Conservation (phyloP, 208 protist species). For the Balamuthia mandrillaris region DNA sequence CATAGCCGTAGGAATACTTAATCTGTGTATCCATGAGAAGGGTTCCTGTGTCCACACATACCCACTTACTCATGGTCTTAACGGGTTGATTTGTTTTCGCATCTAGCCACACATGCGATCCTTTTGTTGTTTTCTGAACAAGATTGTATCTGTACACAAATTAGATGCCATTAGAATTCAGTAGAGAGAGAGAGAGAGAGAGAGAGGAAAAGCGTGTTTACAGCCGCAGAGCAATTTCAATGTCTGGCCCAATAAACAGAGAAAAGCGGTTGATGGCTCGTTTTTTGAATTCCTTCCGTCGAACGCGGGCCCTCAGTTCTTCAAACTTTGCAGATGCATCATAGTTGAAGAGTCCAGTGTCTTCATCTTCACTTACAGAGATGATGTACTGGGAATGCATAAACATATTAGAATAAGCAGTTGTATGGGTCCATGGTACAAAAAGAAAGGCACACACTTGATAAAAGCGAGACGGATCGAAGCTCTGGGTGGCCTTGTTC, state of each 20-base stretch:
- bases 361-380: conserved; percentile 32
- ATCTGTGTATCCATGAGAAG: conserved; percentile 47
- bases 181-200: neutral
- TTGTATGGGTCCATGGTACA: neutral
- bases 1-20: conserved; percentile 43
- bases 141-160: conserved; percentile 39
- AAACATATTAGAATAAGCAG: too few relatives aligned
- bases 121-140: conserved; percentile 10
- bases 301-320: conserved; percentile 10
- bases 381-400: conserved; percentile 23
- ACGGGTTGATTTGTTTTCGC: conserved; percentile 48
- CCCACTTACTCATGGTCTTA: conserved; percentile 39
- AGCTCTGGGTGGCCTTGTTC: conserved; percentile 45
- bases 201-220: neutral
- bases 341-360: conserved; percentile 38
- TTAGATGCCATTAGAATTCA: too few relatives aligned
- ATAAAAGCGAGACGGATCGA: conserved; percentile 53
- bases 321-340: conserved; percentile 43
- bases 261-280: neutral
- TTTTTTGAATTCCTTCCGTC: conserved; percentile 11
- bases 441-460: neutral
- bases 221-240: conserved; percentile 1
- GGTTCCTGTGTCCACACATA: conserved; percentile 44
- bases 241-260: neutral
- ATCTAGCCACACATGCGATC: conserved; percentile 31